These are phyloP conservation scores for Aspergillus heteromorphus DNA, from an alignment of 495 filamentous ascomycete genomes.

Conservation along the genomic window DNA sequence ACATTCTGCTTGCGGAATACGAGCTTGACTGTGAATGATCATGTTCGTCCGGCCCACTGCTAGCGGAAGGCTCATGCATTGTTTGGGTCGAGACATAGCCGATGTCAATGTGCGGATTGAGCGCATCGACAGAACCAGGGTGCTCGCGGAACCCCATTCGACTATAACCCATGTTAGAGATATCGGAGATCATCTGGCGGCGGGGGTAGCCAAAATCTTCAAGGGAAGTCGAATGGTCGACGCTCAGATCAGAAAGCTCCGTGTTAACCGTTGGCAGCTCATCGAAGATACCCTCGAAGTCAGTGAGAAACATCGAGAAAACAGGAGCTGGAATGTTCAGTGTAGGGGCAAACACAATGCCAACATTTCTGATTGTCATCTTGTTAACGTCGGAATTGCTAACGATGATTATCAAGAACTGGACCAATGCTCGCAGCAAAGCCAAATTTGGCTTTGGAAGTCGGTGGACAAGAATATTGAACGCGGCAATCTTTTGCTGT, in stretches of 20 bases:
- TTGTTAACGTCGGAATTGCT: constrained; percentile 89
- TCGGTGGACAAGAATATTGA: constrained; percentile 76
- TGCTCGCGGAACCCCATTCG: constrained; percentile 51
- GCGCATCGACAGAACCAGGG: constrained; percentile 19
- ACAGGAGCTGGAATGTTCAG: constrained; percentile 95
- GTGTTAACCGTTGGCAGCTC: constrained; percentile 30
- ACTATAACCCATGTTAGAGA: constrained; percentile 60
- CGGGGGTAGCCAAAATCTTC: constrained; percentile 63
- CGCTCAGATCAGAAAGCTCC: constrained; percentile 35
- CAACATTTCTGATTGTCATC: constrained; percentile 96
- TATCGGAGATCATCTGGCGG: constrained; percentile 64
- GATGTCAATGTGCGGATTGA: constrained; percentile 40
- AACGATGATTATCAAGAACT: constrained; percentile 83
- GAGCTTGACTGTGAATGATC: constrained; percentile 20
- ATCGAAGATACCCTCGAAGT: constrained; percentile 82
- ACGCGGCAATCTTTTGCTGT: constrained; percentile 71
- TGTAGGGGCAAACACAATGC: constrained; percentile 98
- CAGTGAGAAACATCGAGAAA: constrained; percentile 88
- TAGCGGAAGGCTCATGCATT: constrained; percentile 44
- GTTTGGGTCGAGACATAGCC: constrained; percentile 60
- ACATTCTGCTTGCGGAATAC: constrained; percentile 36
- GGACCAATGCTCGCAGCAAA: constrained; percentile 74
- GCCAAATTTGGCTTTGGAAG: constrained; percentile 76
- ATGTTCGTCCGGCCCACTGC: constrained; percentile 21
- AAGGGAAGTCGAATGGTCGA: constrained; percentile 41